Base-by-base conservation (phyloP, 2,329 filamentous ascomycete species). In the Fusarium haematococcum region DNA sequence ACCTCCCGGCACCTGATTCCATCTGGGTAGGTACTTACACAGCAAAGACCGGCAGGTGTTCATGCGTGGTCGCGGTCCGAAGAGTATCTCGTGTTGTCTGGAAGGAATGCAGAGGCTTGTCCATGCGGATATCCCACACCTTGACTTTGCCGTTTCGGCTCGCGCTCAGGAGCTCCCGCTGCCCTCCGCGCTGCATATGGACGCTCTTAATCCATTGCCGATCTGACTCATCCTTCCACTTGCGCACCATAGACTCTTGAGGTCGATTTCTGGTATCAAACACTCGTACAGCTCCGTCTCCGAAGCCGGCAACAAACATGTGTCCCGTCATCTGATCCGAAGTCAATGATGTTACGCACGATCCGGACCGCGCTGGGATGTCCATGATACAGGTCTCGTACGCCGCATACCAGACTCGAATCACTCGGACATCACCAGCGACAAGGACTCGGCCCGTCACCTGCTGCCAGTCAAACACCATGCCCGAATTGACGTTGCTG, bases 401-500 rank as follows among this genome's bases (percentile, higher is more conserved):
- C 9, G 94, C 95, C 18, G 96, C 96, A 80, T 97, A 97, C 97
- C 97, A 99, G 37, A 98, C 94, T 39, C 95, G 91, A 77, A 99
- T 98, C 37, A 98, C 94, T 67, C 97, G 94, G 63, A 98, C 95
- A 81, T 99, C 97, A 52, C 97, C 97, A 13, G 97, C 97, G 35
- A 98, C 97, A n/a, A 99, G 88, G 9, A 97, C 92, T 70, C 95
- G 94, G 9, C 97, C 97, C 76, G 95, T 94, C n/a, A 97, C 95
- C 84, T 99, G 97, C 82, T 98, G 96, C 97, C 97, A 99, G 82
- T 99, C 96, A 81, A 98, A 97, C 30, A 98, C 96, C 84, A 99
- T 93, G 25, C 97, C 97, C 1, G 95, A 95, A 81, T 98, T 97
- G 79, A 95, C 93, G 79, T 96, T 98, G 82, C 94, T 97, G 5